These are phyloP conservation scores for Hortiboletus campestris DNA, from an alignment of 768 basidiomycete genomes.

Conservation along the genomic window DNA sequence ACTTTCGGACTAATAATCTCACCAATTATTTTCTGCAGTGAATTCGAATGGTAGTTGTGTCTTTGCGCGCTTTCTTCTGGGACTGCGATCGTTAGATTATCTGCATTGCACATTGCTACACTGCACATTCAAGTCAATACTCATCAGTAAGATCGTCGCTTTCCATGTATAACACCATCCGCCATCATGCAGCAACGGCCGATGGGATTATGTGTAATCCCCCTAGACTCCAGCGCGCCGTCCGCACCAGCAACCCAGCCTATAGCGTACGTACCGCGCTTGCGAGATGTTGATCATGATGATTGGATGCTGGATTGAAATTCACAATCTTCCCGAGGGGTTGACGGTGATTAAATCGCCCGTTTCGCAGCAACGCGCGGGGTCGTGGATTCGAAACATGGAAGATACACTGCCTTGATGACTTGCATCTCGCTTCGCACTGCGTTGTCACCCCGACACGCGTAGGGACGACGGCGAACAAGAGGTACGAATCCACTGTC, in stretches of 20 bases:
- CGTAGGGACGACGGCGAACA: neutral
- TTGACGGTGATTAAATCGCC: conserved; percentile 9
- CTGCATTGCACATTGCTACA: conserved; percentile 22
- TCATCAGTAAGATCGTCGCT: conserved; percentile 17
- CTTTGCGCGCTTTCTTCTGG: neutral
- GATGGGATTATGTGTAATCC: conserved; percentile 1
- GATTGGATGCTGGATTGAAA: neutral
- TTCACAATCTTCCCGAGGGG: neutral
- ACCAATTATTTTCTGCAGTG: conserved; percentile 25
- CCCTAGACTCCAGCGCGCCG: neutral
- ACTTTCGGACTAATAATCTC: neutral
- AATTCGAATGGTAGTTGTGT: conserved; percentile 44
- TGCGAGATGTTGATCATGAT: neutral
- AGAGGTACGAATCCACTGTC: neutral
- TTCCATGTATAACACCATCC: conserved; percentile 23
- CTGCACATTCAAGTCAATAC: conserved; percentile 25
- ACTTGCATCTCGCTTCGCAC: neutral
- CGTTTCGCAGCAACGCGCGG: neutral
- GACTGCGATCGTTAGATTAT: conserved; percentile 17
- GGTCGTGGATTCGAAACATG: neutral
- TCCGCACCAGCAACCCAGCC: too few species aligned
- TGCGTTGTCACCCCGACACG: neutral
- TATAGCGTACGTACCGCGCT: neutral
- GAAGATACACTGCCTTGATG: neutral
- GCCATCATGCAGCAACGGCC: conserved; percentile 1